Base-by-base conservation (phyloP, 2,329 filamentous ascomycete species). In the Epichloe scottii region DNA sequence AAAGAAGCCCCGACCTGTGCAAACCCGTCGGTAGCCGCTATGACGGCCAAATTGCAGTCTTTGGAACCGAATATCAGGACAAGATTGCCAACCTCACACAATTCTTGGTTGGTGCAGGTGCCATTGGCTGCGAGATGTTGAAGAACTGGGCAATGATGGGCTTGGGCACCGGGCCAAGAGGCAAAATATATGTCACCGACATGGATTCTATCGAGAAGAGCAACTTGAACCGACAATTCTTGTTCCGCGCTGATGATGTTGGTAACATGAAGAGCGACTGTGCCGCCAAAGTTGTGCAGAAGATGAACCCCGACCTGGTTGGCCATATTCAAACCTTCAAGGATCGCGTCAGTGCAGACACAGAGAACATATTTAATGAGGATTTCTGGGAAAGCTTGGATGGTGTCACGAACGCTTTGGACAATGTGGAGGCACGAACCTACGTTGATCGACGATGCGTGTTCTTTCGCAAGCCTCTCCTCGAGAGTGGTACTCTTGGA, bases 131-230 rank as follows among this genome's bases (percentile, higher is more conserved):
- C 63, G 93, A 98, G 66, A 98, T 97, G 86, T 74, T 98, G 59
- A 98, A 98, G 80, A 97, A 97, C 69, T 98, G 93, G 90, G 91
- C 94, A 37, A 94, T 98, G 90, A 95, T 97, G 66, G 93, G 93
- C 58, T 75, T 98, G 33, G 91, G 85, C 43, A 87, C 87, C 44
- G 93, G 93, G 4, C 87, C 89, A 3, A 79, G 89, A 46, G 93
- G 93, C 61, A 85, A 86, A 68, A 94, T 98, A 62, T 88, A 75
- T 53, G 87, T 98, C 47, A 97, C 94, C 14, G 93, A 98, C 66
- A 97, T 95, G 82, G 93, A 98, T 64, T 90, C 90, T 50, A 98
- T 98, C 60, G 93, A 98, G 72, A 95, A 91, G 79, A 97, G 91
- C 73, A 98, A 98, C 66, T 75, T 98, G 49, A 98, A 98, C 74